A percentile compares a stretch with the other conserved stretches of the same genome.
phyloP scores from a whole-genome alignment of 2,329 filamentous ascomycete species.

The Alternaria ethzedia region DNA sequence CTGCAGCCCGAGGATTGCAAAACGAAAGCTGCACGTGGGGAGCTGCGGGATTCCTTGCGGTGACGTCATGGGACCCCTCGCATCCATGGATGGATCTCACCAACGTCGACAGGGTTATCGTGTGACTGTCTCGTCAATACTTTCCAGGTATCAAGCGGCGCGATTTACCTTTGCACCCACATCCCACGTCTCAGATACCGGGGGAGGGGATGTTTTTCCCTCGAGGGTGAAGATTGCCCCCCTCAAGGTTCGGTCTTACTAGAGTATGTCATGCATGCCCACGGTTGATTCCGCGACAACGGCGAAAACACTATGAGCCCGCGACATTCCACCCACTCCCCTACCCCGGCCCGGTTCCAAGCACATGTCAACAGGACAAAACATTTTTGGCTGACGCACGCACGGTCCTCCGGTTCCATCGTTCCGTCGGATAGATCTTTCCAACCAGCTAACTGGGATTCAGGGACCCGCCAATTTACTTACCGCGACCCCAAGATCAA shows the following conservation, averaged over 20 bases:
- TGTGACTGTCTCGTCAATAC: background rate
- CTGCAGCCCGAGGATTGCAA: background rate
- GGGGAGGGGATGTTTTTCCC: background rate
- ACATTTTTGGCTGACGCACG: background rate
- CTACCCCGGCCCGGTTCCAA: background rate
- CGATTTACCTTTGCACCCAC: background rate
- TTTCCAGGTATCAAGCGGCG: background rate
- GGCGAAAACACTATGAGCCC: background rate
- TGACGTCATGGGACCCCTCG: background rate
- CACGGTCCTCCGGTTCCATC: conserved; percentile 5
- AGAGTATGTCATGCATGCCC: background rate
- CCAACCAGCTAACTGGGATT: conserved; percentile 3
- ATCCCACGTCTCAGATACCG: background rate
- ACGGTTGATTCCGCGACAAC: background rate
- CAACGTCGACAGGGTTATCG: background rate
- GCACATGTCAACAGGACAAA: background rate
- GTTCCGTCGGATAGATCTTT: conserved; percentile 11
- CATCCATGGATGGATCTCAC: background rate
- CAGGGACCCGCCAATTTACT: background rate
- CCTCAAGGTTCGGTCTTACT: background rate
- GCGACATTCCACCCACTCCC: background rate
- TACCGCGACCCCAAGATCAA: background rate
- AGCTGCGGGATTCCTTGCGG: background rate
- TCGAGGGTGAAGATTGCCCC: background rate
- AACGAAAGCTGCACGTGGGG: background rate